Percentiles rank a stretch among this genome's conserved stretches.
These are phyloP conservation scores for Rhazya stricta DNA, from an alignment of 257 asterid genomes.

Conservation along the genomic window DNA sequence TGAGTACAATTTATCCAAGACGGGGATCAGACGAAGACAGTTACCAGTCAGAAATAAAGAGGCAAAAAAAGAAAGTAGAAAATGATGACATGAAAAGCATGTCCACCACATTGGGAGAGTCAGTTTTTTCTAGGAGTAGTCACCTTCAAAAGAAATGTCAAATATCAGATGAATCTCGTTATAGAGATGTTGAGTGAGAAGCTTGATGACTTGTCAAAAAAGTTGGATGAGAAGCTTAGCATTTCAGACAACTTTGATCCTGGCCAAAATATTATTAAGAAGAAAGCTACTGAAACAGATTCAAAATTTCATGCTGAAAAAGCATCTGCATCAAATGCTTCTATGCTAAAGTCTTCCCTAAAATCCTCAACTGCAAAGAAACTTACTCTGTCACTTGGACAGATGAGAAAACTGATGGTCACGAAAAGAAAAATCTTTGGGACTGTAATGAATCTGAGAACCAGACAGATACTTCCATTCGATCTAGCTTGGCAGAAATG, in stretches of 20 bases:
- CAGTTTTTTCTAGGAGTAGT: conserved; percentile 30
- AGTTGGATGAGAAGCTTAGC: conserved; percentile 23
- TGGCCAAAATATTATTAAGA: conserved; percentile 17
- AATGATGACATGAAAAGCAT: conserved; percentile 18
- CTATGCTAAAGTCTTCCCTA: conserved; percentile 55
- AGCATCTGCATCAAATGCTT: conserved; percentile 26
- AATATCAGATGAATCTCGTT: conserved; percentile 13
- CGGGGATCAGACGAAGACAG: conserved; percentile 22
- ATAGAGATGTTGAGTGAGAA: conserved; percentile 11
- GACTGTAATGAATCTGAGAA: conserved; percentile 35
- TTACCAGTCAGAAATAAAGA: conserved; percentile 28
- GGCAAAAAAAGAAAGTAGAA: conserved; percentile 27
- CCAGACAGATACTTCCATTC: conserved; percentile 22
- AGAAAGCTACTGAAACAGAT: conserved; percentile 20
- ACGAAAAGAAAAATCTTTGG: conserved; percentile 32
- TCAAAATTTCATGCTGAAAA: conserved; percentile 21
- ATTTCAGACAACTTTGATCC: conserved; percentile 32
- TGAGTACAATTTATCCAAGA: conserved; percentile 61
- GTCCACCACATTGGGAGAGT: conserved; percentile 25
- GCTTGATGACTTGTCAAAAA: conserved; percentile 18
- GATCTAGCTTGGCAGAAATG: conserved; percentile 25
- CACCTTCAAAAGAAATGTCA: conserved; percentile 28
- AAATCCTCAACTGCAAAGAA: conserved; percentile 56
- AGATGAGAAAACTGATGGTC: conserved; percentile 46
- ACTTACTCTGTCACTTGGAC: conserved; percentile 78